Base-by-base conservation (phyloP, 495 filamentous ascomycete species). In the Aspergillus asperescens region DNA sequence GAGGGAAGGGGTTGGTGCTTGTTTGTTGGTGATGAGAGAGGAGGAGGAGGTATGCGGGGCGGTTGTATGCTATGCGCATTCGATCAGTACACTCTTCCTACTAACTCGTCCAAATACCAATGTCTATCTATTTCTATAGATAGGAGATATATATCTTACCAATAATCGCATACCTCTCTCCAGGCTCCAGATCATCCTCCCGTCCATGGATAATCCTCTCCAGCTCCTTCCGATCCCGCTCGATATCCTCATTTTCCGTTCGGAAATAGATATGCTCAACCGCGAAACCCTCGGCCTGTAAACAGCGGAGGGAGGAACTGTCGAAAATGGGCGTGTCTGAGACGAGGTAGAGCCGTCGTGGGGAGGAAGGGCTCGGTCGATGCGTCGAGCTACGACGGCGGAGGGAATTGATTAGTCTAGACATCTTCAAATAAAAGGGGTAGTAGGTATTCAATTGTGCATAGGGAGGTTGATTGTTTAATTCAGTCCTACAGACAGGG, bases 201-300 rank as follows among this genome's bases (percentile, higher is more conserved):
- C 70, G 60, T 40, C 84, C 57, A 48, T 70, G 73, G 28, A 71
- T 61, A 2, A 68, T 53, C 57, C 81, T 81, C 15, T 76, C 70
- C 32, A 72, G 46, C 1, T 63, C 49, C 35, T 62, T 67, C 5
- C 65, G 58, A 24, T 70, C 67, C 16, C 59, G 56, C 13, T 70
- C 67, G 6, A 42, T 28, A 41, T 81, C 75, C 1, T 68, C 77
- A 22, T 69, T 72, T 6, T 62, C 59, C 3, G 67, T 67, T 19
- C 23, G 42, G 56, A 85, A 76, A 0, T 79, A 75, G 0, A 89
- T 28, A 56, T 87, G 87, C 7, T 68, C 68, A 27, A 84, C 82
- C 12, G 77, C 55, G 60, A 87, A 88, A 1, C 83, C 85, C 60
- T 89, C 85, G 13, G 75, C 77, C 16, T 71, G 70, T 74, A 84